Evolutionary conservation across 225 moss, liverwort and hornwort species (phyloP).

Genomic region (Marchantia paleacea): DNA sequence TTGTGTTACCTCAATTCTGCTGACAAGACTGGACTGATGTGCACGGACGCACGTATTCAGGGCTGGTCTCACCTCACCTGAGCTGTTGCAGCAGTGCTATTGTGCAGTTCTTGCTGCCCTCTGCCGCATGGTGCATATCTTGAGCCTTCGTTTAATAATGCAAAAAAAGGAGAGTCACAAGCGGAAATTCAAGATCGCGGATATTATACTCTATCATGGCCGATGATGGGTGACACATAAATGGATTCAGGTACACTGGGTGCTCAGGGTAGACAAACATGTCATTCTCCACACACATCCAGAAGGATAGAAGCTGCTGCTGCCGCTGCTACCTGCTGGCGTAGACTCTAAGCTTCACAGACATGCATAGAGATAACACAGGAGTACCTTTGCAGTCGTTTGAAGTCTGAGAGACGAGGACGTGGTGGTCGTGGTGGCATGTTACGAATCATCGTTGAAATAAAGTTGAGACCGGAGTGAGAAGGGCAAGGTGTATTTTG

Average conservation of each 20-base stretch:
- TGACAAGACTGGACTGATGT: background rate
- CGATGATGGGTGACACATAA: too few relatives aligned
- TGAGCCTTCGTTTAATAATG: background rate
- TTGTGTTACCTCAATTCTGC: background rate
- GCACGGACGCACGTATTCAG: background rate
- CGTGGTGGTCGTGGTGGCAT: background rate
- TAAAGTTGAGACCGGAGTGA: background rate
- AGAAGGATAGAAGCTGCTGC: background rate
- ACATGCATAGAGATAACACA: background rate
- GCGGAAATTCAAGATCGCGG: too few relatives aligned
- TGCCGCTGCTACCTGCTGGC: background rate
- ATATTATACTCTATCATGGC: too few relatives aligned
- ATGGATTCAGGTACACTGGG: too few relatives aligned
- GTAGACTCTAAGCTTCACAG: background rate
- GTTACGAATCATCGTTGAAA: background rate
- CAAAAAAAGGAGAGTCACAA: too few relatives aligned
- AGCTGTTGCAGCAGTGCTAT: background rate
- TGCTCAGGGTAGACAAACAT: too few relatives aligned
- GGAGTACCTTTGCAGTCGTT: background rate
- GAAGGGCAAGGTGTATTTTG: background rate
- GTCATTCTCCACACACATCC: background rate
- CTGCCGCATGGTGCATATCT: background rate
- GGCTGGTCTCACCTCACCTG: background rate
- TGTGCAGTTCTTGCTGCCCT: background rate
- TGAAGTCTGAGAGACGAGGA: background rate